Evolutionary conservation across 2,329 filamentous ascomycete genomes (phyloP).

Genomic region (Neofusicoccum cordaticola): DNA sequence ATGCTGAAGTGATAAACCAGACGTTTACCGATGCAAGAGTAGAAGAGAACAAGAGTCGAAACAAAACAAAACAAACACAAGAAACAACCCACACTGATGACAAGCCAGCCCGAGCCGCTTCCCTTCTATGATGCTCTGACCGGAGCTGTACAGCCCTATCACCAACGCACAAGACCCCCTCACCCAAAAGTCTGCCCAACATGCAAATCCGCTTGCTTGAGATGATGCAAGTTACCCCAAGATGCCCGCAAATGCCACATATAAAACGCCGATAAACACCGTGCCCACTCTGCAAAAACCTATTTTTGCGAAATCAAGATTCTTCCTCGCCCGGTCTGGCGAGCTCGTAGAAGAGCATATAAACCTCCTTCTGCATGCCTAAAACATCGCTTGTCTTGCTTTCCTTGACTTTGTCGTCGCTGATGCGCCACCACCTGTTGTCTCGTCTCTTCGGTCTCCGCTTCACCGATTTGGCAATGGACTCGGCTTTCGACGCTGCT

Average conservation of each 20-base stretch:
- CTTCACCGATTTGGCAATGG: conserved; percentile 45
- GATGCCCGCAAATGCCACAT: too few species aligned
- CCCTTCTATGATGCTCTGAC: neutral
- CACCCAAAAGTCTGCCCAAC: neutral
- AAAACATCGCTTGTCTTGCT: conserved; percentile 88
- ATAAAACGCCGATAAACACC: neutral
- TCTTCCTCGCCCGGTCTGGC: conserved; percentile 41
- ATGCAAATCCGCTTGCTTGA: too few species aligned
- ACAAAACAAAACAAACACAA: neutral
- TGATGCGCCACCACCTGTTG: conserved; percentile 95
- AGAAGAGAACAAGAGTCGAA: neutral
- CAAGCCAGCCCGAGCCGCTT: neutral
- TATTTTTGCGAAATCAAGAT: neutral
- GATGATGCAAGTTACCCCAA: too few species aligned
- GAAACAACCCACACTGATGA: neutral
- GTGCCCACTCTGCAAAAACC: neutral
- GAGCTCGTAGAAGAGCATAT: conserved; percentile 92
- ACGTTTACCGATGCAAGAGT: neutral
- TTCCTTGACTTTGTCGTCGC: conserved; percentile 94
- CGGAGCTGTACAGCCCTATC: neutral
- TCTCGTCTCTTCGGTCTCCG: conserved; percentile 59
- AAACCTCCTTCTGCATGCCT: conserved; percentile 92
- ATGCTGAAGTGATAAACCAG: neutral
- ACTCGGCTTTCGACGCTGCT: conserved; percentile 30
- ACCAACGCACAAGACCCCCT: neutral